phyloP scores from a whole-genome alignment of 1,139 yeast species.

The Suhomyces chickasaworum region DNA sequence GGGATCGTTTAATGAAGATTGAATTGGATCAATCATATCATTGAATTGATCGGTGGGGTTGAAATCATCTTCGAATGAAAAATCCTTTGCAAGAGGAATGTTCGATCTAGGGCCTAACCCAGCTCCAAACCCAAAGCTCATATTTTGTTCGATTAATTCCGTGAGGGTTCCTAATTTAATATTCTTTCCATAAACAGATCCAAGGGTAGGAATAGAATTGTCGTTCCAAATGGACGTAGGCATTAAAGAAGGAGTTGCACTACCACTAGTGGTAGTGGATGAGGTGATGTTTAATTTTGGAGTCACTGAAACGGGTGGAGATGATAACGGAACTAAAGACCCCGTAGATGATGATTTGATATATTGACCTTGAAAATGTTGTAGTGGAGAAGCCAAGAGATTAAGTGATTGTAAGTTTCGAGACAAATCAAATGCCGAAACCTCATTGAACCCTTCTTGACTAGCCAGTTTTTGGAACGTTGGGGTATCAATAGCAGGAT shows the following conservation, averaged over 20 bases:
- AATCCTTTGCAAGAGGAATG: slow-evolving; percentile 7
- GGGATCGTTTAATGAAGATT: neutral
- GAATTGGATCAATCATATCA: neutral
- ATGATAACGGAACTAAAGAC: slow-evolving; percentile 2
- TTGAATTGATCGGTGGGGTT: slow-evolving; percentile 9
- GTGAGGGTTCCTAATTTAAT: slow-evolving; percentile 13
- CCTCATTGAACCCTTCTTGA: slow-evolving; percentile 7
- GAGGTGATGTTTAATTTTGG: slow-evolving; percentile 1
- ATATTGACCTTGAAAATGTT: neutral
- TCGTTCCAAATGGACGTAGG: slow-evolving; percentile 18
- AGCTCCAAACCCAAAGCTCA: neutral
- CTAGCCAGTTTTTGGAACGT: neutral
- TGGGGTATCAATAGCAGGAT: slow-evolving; percentile 10
- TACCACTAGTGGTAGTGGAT: slow-evolving; percentile 12
- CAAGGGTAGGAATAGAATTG: slow-evolving; percentile 6
- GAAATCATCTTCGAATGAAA: slow-evolving; percentile 11
- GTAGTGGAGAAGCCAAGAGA: slow-evolving; percentile 9
- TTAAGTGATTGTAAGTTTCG: slow-evolving; percentile 9
- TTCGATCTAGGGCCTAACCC: neutral
- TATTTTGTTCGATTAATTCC: slow-evolving; percentile 12
- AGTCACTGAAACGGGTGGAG: slow-evolving; percentile 4
- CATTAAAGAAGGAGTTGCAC: slow-evolving; percentile 15
- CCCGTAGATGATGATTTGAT: slow-evolving; percentile 5
- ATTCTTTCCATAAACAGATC: slow-evolving; percentile 8
- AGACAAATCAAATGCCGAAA: slow-evolving; percentile 8